Percentiles rank a stretch among this genome's conserved stretches.
Conservation (phyloP, 1,284 basidiomycete genomes). For the Pseudozyma tsukubaensis region DNA sequence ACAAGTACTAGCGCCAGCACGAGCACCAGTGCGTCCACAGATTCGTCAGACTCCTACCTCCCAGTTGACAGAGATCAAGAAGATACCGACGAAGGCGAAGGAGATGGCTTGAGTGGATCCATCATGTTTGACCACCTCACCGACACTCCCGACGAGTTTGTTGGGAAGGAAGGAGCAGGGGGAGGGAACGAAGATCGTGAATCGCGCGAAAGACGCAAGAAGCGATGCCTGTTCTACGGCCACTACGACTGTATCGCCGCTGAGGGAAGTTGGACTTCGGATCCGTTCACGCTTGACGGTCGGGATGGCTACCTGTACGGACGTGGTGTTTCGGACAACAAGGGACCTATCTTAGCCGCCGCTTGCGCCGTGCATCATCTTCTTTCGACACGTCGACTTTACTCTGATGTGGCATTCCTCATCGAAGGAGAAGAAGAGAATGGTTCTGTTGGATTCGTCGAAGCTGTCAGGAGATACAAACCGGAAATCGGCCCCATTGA, state of each 20-base stretch:
- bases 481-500: constrained; percentile 59
- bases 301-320: constrained; percentile 93
- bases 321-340: constrained; percentile 81
- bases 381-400: constrained; percentile 78
- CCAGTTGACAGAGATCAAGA: constrained; percentile 1
- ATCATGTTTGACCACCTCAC: constrained; percentile 42
- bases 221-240: constrained; percentile 62
- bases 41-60: constrained; percentile 24
- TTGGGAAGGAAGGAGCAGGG: background rate
- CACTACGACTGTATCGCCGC: constrained; percentile 66
- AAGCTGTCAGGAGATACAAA: constrained; percentile 80
- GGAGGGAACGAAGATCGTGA: constrained; percentile 12
- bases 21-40: constrained; percentile 10
- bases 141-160: no score
- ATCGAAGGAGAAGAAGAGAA: constrained; percentile 97
- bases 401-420: constrained; percentile 87
- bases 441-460: constrained; percentile 85
- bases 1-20: constrained; percentile 30
- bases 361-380: constrained; percentile 89
- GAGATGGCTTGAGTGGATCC: constrained; percentile 29
- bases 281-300: constrained; percentile 85
- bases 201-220: constrained; percentile 14
- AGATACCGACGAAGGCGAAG: constrained; percentile 11
- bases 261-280: constrained; percentile 77
- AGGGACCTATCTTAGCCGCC: constrained; percentile 90